These are phyloP conservation scores for Termitomyces sp. DNA, from an alignment of 1,284 basidiomycete species.

Conservation along the genomic window DNA sequence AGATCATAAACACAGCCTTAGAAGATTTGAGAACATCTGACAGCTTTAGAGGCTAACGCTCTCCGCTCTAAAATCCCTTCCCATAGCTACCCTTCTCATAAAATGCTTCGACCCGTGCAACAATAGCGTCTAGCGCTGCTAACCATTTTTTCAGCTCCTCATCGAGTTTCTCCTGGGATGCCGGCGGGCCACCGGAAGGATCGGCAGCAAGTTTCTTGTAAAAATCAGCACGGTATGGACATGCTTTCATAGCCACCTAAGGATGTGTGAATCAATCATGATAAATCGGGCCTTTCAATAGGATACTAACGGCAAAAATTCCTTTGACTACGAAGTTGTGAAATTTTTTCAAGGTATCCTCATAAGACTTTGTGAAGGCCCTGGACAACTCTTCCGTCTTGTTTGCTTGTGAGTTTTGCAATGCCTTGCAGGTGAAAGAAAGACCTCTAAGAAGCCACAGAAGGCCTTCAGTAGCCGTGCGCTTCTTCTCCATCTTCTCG, in stretches of 20 bases:
- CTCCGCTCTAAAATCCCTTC: conserved; percentile 43
- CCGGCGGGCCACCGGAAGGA: conserved; percentile 47
- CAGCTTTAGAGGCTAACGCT: neutral
- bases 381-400: conserved; percentile 63
- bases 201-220: conserved; percentile 85
- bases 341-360: conserved; percentile 75
- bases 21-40: neutral
- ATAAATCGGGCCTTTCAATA: neutral
- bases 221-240: conserved; percentile 88
- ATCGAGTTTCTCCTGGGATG: conserved; percentile 62
- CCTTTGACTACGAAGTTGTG: conserved; percentile 88
- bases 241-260: conserved; percentile 94
- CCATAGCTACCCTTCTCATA: conserved; percentile 55
- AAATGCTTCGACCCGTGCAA: conserved; percentile 67
- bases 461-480: conserved; percentile 84
- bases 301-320: conserved; percentile 71
- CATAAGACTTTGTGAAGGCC: conserved; percentile 85
- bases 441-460: conserved; percentile 91
- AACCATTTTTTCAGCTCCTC: conserved; percentile 70
- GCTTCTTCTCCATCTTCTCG: conserved; percentile 86
- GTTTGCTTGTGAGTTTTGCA: conserved; percentile 72
- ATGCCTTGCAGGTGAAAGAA: conserved; percentile 85
- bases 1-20: neutral
- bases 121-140: conserved; percentile 64
- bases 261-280: conserved; percentile 8